Conservation (phyloP, 2,329 filamentous ascomycete genomes). For the Sclerotinia glacialis region DNA sequence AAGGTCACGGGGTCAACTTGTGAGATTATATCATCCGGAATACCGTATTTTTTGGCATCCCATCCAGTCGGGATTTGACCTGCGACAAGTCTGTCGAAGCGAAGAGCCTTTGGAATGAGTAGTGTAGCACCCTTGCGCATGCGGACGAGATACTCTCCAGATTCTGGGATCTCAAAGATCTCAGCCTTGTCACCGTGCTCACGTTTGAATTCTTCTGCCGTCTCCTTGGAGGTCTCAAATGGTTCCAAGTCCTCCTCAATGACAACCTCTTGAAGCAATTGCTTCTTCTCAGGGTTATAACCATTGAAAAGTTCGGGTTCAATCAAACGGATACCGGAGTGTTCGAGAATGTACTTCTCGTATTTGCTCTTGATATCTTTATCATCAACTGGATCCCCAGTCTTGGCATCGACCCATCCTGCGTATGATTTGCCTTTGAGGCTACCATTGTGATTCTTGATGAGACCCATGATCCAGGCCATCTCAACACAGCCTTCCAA, state of each 20-base stretch:
- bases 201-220: constrained; percentile 93
- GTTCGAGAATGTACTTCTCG: constrained; percentile 93
- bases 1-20: constrained; percentile 97
- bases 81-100: constrained; percentile 95
- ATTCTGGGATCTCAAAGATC: constrained; percentile 90
- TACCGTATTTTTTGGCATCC: constrained; percentile 93
- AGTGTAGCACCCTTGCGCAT: constrained; percentile 94
- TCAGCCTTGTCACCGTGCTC: constrained; percentile 98
- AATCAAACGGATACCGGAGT: constrained; percentile 95
- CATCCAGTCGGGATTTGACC: constrained; percentile 96
- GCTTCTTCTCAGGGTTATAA: constrained; percentile 98
- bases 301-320: constrained; percentile 96
- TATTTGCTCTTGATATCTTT: constrained; percentile 98
- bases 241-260: constrained; percentile 96
- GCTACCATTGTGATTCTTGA: constrained; percentile 96
- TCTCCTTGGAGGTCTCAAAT: constrained; percentile 96
- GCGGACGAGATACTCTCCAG: constrained; percentile 89
- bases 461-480: constrained; percentile 99
- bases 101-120: constrained; percentile 93
- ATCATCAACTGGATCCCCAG: constrained; percentile 92
- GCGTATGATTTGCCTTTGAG: constrained; percentile 96
- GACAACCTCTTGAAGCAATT: constrained; percentile 94
- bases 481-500: constrained; percentile 98
- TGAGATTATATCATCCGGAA: constrained; percentile 95
- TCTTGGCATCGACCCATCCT: constrained; percentile 94